These are phyloP conservation scores for Fusarium stilboides DNA, from an alignment of 2,329 filamentous ascomycete genomes.

Conservation along the genomic window DNA sequence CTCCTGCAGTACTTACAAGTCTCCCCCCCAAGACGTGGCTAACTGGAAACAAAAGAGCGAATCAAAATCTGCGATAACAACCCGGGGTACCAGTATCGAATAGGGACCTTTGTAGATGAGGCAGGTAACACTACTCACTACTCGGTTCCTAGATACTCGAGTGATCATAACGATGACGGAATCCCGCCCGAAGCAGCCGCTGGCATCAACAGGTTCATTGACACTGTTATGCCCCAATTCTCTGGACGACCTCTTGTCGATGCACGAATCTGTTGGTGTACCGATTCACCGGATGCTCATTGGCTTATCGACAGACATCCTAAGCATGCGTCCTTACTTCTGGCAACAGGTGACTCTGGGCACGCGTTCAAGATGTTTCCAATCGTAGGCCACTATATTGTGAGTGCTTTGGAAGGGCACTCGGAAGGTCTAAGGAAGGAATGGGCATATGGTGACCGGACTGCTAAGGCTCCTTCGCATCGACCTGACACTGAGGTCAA, in stretches of 20 bases:
- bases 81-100: slow-evolving; percentile 4
- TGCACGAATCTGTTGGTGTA: slow-evolving; percentile 8
- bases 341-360: slow-evolving; percentile 12
- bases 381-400: neutral
- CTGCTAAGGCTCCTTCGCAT: slow-evolving; percentile 7
- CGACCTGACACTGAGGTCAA: slow-evolving; percentile 12
- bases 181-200: neutral
- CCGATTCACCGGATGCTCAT: slow-evolving; percentile 13
- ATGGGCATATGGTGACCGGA: slow-evolving; percentile 4
- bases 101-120: neutral
- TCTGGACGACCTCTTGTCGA: neutral
- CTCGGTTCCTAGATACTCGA: slow-evolving; percentile 15
- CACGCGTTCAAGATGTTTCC: slow-evolving; percentile 27
- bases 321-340: neutral
- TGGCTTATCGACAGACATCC: slow-evolving; percentile 18
- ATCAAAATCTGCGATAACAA: slow-evolving; percentile 27
- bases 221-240: slow-evolving; percentile 16
- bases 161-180: neutral
- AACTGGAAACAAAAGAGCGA: neutral
- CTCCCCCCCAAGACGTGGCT: neutral
- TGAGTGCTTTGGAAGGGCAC: slow-evolving; percentile 3
- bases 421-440: neutral
- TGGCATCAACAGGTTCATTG: slow-evolving; percentile 1
- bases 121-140: neutral
- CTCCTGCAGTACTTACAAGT: accelerated